These are phyloP conservation scores for Hymenoscyphus scutula DNA, from an alignment of 2,329 filamentous ascomycete species.

Conservation along the genomic window DNA sequence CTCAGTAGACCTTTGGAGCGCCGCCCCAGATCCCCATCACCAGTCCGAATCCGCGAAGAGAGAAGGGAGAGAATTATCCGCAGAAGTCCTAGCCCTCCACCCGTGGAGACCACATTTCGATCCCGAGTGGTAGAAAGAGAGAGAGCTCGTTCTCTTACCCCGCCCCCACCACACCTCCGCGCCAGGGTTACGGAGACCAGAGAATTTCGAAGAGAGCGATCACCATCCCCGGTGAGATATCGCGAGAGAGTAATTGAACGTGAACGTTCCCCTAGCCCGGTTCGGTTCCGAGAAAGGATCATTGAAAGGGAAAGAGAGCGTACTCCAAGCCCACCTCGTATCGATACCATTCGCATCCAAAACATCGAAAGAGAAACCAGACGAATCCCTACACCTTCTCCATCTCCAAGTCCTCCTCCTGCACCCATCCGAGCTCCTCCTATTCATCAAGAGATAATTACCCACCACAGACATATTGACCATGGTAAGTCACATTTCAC, in stretches of 20 bases:
- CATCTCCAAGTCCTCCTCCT: conserved; percentile 29
- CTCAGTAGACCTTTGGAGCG: conserved; percentile 17
- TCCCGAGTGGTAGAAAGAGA: conserved; percentile 29
- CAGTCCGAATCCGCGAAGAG: conserved; percentile 28
- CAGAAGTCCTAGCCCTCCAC: conserved; percentile 26
- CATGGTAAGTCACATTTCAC: conserved; percentile 60
- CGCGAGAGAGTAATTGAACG: conserved; percentile 19
- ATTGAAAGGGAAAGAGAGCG: conserved; percentile 31
- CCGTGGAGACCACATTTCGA: conserved; percentile 20
- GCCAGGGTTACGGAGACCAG: conserved; percentile 34
- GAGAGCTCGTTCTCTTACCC: conserved; percentile 27
- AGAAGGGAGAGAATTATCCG: conserved; percentile 27
- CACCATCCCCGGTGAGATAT: conserved; percentile 29
- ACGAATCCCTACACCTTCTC: conserved; percentile 22
- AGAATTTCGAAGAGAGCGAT: conserved; percentile 31
- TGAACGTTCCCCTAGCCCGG: conserved; percentile 18
- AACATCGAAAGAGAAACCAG: conserved; percentile 28
- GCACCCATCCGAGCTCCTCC: conserved; percentile 65
- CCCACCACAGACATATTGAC: conserved; percentile 76
- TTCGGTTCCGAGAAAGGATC: conserved; percentile 30
- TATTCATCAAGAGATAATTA: conserved; percentile 86
- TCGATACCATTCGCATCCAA: conserved; percentile 33
- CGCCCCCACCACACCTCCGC: conserved; percentile 31
- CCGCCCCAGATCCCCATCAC: conserved; percentile 29
- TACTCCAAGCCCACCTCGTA: conserved; percentile 30